These are phyloP conservation scores for Zygosaccharomyces bisporus DNA, from an alignment of 805 yeast genomes.

Conservation along the genomic window DNA sequence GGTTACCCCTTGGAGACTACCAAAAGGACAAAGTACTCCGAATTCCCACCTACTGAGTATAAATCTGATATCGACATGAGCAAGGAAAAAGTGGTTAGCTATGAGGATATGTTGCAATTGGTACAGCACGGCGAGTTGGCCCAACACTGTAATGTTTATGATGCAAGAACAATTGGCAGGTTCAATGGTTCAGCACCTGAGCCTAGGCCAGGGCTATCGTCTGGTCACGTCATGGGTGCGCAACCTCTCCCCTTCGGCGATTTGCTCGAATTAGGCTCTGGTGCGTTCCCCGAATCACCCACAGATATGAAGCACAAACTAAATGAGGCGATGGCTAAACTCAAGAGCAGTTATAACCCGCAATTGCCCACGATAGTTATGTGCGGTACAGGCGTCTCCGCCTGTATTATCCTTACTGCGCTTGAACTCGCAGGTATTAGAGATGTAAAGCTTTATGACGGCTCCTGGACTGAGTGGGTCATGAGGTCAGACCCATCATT, in stretches of 20 bases:
- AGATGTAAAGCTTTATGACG: constrained; percentile 67
- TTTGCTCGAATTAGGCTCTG: constrained; percentile 47
- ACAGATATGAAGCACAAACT: constrained; percentile 41
- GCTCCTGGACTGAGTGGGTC: constrained; percentile 63
- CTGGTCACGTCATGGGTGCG: constrained; percentile 88
- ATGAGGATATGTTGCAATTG: constrained; percentile 60
- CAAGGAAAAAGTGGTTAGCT: constrained; percentile 54
- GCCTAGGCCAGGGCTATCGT: constrained; percentile 80
- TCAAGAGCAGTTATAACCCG: constrained; percentile 36
- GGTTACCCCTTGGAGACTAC: constrained; percentile 46
- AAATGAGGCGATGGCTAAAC: constrained; percentile 42
- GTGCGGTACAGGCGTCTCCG: constrained; percentile 98
- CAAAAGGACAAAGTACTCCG: constrained; percentile 15
- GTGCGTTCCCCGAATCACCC: constrained; percentile 44
- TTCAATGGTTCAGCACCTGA: constrained; percentile 81
- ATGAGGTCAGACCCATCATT: constrained; percentile 23
- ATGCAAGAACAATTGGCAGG: constrained; percentile 76
- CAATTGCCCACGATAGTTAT: constrained; percentile 71
- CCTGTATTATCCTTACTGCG: constrained; percentile 80
- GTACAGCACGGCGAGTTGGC: constrained; percentile 48
- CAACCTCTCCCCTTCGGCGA: constrained; percentile 69
- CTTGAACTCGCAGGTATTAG: constrained; percentile 50
- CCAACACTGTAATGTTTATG: constrained; percentile 54
- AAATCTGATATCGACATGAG: constrained; percentile 36
- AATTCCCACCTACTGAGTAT: constrained; percentile 33